phyloP scores from a whole-genome alignment of 2,329 filamentous ascomycete genomes.

The Knufia fluminis region DNA sequence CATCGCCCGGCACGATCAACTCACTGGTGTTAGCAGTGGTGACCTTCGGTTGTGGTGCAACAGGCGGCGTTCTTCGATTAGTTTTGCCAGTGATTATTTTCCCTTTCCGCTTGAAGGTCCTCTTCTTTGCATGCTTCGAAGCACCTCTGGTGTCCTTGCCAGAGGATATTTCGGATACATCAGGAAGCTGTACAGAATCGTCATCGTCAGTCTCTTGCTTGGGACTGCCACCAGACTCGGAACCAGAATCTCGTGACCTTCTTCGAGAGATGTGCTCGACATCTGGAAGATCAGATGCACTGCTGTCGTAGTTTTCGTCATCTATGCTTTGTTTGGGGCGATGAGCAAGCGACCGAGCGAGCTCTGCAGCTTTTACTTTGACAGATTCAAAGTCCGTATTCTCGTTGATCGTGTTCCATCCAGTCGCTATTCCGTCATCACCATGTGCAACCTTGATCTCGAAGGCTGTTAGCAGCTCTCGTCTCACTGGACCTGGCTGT shows the following conservation, averaged over 20 bases:
- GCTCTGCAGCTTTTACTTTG: constrained; percentile 16
- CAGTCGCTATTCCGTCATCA: constrained; percentile 56
- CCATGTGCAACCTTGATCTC: constrained; percentile 58
- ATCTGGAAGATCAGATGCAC: constrained; percentile 27
- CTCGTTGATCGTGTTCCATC: constrained; percentile 50
- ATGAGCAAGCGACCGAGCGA: constrained; percentile 11
- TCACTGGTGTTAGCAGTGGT: constrained; percentile 36
- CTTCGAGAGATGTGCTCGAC: constrained; percentile 16
- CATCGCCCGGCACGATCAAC: constrained; percentile 71
- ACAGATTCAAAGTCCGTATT: constrained; percentile 16
- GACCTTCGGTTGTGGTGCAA: constrained; percentile 16
- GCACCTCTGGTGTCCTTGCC: constrained; percentile 14
- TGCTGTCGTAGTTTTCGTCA: constrained; percentile 24
- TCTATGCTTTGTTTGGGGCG: constrained; percentile 10
- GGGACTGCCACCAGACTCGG: constrained; percentile 15
- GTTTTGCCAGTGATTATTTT: constrained; percentile 21
- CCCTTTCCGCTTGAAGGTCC: constrained; percentile 33
- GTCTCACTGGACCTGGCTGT: constrained; percentile 50
- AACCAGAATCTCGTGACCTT: constrained; percentile 13
- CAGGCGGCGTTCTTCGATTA: constrained; percentile 12
- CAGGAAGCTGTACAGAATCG: constrained; percentile 25
- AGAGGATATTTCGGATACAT: constrained; percentile 17
- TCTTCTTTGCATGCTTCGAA: constrained; percentile 17
- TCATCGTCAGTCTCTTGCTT: constrained; percentile 21
- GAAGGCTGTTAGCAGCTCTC: constrained; percentile 63